Percentiles rank a stretch among this genome's conserved stretches.
Evolutionary conservation across 352 stramenopile genomes (phyloP).

Genomic region (Phytophthora fragariaefolia): DNA sequence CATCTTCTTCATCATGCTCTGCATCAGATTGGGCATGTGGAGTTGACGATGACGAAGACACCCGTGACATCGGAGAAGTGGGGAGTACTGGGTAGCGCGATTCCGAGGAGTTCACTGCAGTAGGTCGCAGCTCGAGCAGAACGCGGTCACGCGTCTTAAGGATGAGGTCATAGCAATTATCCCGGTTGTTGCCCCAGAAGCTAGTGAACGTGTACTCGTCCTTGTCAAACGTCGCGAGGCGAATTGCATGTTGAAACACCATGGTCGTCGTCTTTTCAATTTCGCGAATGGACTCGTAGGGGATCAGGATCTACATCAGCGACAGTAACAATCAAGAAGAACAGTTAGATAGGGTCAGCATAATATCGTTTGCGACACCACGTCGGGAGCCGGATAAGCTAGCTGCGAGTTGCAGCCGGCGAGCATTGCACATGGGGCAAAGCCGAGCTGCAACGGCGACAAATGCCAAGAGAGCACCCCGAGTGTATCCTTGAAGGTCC

Average conservation of each 20-base stretch:
- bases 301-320: constrained; percentile 74
- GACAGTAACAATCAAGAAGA: constrained; percentile 17
- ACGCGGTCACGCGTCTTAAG: constrained; percentile 65
- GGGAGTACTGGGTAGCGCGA: constrained; percentile 16
- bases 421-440: constrained; percentile 27
- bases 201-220: constrained; percentile 88
- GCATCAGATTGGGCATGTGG: constrained; percentile 5
- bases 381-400: constrained; percentile 24
- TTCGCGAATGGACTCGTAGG: constrained; percentile 84
- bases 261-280: constrained; percentile 86
- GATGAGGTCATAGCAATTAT: constrained; percentile 84
- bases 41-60: not conserved
- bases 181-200: constrained; percentile 86
- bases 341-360: constrained; percentile 25
- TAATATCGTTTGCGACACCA: constrained; percentile 31
- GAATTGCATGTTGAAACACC: constrained; percentile 81
- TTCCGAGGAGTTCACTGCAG: constrained; percentile 19
- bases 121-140: constrained; percentile 37
- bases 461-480: constrained; percentile 21
- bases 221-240: constrained; percentile 65
- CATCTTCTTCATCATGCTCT: constrained; percentile 20
- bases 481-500: constrained; percentile 41
- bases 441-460: constrained; percentile 21
- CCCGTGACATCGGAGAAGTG: constrained; percentile 23
- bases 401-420: no score